Percentiles rank a stretch among this genome's conserved stretches.
phyloP scores from a whole-genome alignment of 768 basidiomycete genomes.

The Mycena vulgaris region DNA sequence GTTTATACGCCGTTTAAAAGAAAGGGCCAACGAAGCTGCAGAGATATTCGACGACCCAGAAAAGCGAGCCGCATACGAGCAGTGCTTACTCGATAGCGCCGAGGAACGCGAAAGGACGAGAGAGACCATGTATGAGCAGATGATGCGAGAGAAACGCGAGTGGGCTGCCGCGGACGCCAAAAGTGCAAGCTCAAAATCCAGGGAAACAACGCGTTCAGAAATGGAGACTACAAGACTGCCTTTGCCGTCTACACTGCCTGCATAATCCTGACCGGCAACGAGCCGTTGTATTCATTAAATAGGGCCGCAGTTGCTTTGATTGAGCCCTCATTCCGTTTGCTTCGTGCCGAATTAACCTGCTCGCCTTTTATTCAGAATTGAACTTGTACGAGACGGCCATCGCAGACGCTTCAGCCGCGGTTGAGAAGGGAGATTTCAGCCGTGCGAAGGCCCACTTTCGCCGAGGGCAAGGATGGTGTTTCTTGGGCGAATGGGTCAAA shows the following conservation, averaged over 20 bases:
- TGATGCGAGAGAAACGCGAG: constrained; percentile 21
- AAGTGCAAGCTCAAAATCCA: constrained; percentile 28
- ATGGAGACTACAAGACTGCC: constrained; percentile 23
- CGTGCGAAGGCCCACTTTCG: constrained; percentile 36
- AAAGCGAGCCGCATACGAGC: too few relatives aligned
- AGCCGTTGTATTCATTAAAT: constrained; percentile 38
- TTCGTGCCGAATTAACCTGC: background rate
- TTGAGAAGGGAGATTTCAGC: constrained; percentile 28
- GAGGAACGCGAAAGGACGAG: constrained; percentile 26
- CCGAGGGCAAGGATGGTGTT: constrained; percentile 27
- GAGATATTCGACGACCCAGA: background rate
- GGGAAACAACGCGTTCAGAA: constrained; percentile 30
- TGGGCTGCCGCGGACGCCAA: constrained; percentile 17
- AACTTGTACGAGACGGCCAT: constrained; percentile 26
- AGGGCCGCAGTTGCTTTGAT: constrained; percentile 37
- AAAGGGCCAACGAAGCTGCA: background rate
- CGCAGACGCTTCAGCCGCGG: constrained; percentile 18
- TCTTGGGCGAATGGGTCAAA: constrained; percentile 14
- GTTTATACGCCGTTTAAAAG: too few relatives aligned
- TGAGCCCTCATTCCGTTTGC: background rate
- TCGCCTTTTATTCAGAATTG: constrained; percentile 23
- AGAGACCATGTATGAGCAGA: constrained; percentile 6
- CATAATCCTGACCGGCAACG: constrained; percentile 25
- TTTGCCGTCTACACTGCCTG: constrained; percentile 34
- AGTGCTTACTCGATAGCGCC: background rate